Evolutionary conservation across 495 filamentous ascomycete species (phyloP).

Genomic region (Penicillium diatomitis): DNA sequence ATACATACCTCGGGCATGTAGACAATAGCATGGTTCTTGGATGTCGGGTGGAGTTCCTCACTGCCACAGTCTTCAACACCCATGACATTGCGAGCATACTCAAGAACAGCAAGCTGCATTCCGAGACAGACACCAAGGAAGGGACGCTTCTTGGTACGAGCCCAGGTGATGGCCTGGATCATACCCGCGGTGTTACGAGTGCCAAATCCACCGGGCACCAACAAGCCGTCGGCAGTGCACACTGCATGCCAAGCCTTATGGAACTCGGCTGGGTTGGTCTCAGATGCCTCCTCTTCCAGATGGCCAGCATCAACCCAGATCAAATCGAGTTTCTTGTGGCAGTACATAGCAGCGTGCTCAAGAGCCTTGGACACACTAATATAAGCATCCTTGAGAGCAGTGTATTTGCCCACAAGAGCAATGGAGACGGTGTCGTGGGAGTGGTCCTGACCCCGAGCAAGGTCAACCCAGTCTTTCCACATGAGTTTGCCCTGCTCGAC

Average conservation of each 20-base stretch:
- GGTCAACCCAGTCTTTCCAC: constrained; percentile 65
- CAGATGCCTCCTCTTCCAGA: constrained; percentile 60
- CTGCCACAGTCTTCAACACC: constrained; percentile 50
- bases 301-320: constrained; percentile 77
- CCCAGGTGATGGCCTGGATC: constrained; percentile 75
- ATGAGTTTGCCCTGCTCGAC: constrained; percentile 51
- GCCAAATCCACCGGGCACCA: constrained; percentile 71
- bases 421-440: constrained; percentile 64
- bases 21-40: constrained; percentile 58
- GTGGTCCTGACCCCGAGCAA: constrained; percentile 51
- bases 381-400: constrained; percentile 72
- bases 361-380: constrained; percentile 73
- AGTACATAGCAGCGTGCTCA: constrained; percentile 87
- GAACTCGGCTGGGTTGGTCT: constrained; percentile 59
- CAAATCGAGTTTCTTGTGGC: constrained; percentile 67
- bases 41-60: constrained; percentile 52
- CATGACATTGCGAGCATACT: constrained; percentile 69
- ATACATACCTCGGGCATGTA: constrained; percentile 78
- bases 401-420: constrained; percentile 89
- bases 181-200: constrained; percentile 76
- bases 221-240: constrained; percentile 56
- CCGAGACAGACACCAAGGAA: constrained; percentile 92
- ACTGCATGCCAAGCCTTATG: constrained; percentile 84
- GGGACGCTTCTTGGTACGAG: constrained; percentile 68
- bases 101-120: constrained; percentile 90